Percentiles rank a stretch among this genome's conserved stretches.
Evolutionary conservation across 106 monocot species (phyloP).

Genomic region (Acanthochlamys bracteata): DNA sequence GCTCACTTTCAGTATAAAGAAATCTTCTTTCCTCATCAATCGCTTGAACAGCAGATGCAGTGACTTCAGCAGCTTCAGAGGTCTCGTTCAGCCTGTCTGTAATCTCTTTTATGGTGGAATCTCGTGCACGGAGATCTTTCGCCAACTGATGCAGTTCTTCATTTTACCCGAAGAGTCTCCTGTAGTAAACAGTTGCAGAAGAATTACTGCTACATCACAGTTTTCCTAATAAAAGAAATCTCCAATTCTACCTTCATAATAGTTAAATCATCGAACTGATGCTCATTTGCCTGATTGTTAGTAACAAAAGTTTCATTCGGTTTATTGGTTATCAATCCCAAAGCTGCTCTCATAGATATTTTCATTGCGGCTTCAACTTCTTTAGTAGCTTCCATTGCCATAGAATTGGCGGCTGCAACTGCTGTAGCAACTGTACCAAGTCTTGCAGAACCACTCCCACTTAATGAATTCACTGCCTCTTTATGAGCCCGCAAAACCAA

Average conservation of each 20-base stretch:
- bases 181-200: conserved; percentile 16
- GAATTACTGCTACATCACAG: background rate
- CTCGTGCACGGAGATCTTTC: conserved; percentile 63
- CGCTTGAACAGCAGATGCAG: conserved; percentile 79
- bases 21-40: conserved; percentile 87
- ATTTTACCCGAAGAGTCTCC: conserved; percentile 93
- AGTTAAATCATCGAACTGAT: conserved; percentile 63
- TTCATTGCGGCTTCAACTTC: conserved; percentile 92
- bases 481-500: conserved; percentile 90
- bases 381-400: conserved; percentile 78
- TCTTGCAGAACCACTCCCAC: conserved; percentile 69
- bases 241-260: conserved; percentile 72
- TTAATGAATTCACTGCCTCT: conserved; percentile 93
- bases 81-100: conserved; percentile 85
- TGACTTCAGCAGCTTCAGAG: conserved; percentile 86
- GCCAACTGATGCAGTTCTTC: conserved; percentile 80
- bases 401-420: conserved; percentile 88
- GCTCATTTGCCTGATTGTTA: conserved; percentile 43
- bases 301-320: conserved; percentile 40
- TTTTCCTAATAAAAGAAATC: background rate
- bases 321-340: conserved; percentile 48
- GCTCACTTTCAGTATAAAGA: conserved; percentile 56
- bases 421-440: conserved; percentile 89
- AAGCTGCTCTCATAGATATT: conserved; percentile 78
- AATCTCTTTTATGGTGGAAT: conserved; percentile 78